Evolutionary conservation across 208 protist genomes (phyloP), one percentile per base, ranked within the genome.

Genomic region (Acanthamoeba sp.): DNA sequence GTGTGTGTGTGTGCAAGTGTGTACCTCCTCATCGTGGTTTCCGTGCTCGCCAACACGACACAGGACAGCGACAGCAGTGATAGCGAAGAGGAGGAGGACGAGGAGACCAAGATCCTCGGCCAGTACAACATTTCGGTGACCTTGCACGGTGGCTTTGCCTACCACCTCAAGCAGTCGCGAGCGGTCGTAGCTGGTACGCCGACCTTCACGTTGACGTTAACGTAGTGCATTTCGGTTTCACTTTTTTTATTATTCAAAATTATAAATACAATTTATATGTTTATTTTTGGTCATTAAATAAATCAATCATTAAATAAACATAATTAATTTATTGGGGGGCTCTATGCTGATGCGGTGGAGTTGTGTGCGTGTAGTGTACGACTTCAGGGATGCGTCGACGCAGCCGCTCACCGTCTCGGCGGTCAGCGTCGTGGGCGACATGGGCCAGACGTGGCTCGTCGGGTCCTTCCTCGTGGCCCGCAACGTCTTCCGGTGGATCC

Each of bases 371-470:
- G 10, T 14, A 93, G 89, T 93, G 36, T 93, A 66, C 36, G 89
- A 93, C 27, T 93, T 93, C 64, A 34, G 89, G 34, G 34, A 45
- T 5, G 45, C 89, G 38, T 34, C 34, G n/a, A 62, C 50, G 64
- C 64, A 42, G 27, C 89, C 89, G 4, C 20, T 93, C 40, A 36
- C 27, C 18, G 48, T 93, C 3, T 36, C 89, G 18, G 29, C 45
- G 4, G 20, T 62, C n/a, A 64, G 45, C 29, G 89, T 93, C 34
- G 42, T 38, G 14, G 64, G 89, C 45, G 69, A 59, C 40, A 36
- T 82, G 50, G 89, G 89, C 55, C 57, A 93, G n/a, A 93, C 66
- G 9, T 93, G 89, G 89, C 59, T 93, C 42, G 89, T 93, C 20
- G 89, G 89, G 2, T 82, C 64, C 69, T 93, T 93, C 66, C 66